Evolutionary conservation across 2,329 filamentous ascomycete genomes (phyloP).

Genomic region (Peltaster fructicola): DNA sequence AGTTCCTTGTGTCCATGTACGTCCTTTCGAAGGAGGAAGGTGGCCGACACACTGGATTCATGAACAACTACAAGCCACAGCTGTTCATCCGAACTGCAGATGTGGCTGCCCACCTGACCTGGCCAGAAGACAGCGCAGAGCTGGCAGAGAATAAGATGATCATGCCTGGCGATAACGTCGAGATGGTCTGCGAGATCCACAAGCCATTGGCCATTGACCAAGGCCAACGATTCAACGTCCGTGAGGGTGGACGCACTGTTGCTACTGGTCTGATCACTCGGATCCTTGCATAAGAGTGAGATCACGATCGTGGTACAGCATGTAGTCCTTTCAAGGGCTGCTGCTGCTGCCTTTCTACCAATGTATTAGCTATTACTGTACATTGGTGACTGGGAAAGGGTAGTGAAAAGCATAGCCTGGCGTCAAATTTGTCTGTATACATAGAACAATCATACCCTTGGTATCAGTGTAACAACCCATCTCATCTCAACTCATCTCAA

Average conservation of each 20-base stretch:
- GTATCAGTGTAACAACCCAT: no score
- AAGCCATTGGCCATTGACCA: slow-evolving; percentile 74
- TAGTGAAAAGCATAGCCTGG: no score
- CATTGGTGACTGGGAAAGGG: no score
- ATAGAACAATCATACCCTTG: no score
- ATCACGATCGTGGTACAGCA: no score
- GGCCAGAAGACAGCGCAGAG: slow-evolving; percentile 70
- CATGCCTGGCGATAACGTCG: slow-evolving; percentile 97
- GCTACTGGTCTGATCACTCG: slow-evolving; percentile 24
- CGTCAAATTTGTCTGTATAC: no score
- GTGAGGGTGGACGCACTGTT: slow-evolving; percentile 66
- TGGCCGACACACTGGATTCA: slow-evolving; percentile 90
- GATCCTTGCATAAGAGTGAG: slow-evolving; percentile 21
- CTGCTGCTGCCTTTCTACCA: no score
- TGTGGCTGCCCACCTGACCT: slow-evolving; percentile 57
- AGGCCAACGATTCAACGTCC: slow-evolving; percentile 94
- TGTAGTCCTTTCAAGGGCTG: no score
- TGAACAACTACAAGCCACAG: slow-evolving; percentile 91
- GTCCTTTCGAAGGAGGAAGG: slow-evolving; percentile 96
- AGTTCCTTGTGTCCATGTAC: slow-evolving; percentile 93
- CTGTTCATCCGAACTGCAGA: slow-evolving; percentile 86
- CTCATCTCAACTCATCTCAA: no score
- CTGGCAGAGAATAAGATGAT: slow-evolving; percentile 53
- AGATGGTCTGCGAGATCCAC: slow-evolving; percentile 82
- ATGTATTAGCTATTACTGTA: no score